Conservation (phyloP, 805 yeast genomes). For the Saccharomycopsis vini region DNA sequence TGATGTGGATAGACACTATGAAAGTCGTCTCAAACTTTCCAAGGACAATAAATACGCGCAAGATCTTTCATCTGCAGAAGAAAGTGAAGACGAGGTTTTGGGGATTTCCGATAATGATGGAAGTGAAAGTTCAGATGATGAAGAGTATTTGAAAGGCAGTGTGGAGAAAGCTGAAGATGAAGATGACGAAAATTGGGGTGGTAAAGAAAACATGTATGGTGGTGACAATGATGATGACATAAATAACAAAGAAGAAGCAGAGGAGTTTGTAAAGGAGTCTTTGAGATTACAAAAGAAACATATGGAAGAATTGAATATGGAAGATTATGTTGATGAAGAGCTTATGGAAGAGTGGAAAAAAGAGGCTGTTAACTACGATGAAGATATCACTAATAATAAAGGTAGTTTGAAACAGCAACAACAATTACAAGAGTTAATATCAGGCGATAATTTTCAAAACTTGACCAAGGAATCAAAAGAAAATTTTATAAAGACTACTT, state of each 20-base stretch:
- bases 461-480: constrained; percentile 47
- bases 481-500: constrained; percentile 46
- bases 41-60: constrained; percentile 4
- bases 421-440: constrained; percentile 25
- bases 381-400: constrained; percentile 21
- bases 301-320: constrained; percentile 65
- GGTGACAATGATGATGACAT: constrained; percentile 36
- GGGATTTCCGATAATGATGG: constrained; percentile 23
- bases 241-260: constrained; percentile 57
- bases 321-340: constrained; percentile 70
- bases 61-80: constrained; percentile 10
- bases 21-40: constrained; percentile 10
- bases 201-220: constrained; percentile 42
- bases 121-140: constrained; percentile 23
- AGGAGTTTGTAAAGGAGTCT: constrained; percentile 81
- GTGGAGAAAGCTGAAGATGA: constrained; percentile 28
- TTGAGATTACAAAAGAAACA: constrained; percentile 75
- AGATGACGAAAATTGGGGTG: constrained; percentile 38
- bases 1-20: constrained; percentile 15
- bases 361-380: constrained; percentile 40
- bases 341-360: constrained; percentile 73
- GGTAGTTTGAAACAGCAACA: constrained; percentile 23
- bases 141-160: constrained; percentile 24
- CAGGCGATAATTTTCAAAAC: constrained; percentile 36
- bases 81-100: constrained; percentile 17